A percentile compares a stretch with the other conserved stretches of the same genome.
Evolutionary conservation across 2,329 filamentous ascomycete genomes (phyloP).

Genomic region (Cryphonectria radicalis): DNA sequence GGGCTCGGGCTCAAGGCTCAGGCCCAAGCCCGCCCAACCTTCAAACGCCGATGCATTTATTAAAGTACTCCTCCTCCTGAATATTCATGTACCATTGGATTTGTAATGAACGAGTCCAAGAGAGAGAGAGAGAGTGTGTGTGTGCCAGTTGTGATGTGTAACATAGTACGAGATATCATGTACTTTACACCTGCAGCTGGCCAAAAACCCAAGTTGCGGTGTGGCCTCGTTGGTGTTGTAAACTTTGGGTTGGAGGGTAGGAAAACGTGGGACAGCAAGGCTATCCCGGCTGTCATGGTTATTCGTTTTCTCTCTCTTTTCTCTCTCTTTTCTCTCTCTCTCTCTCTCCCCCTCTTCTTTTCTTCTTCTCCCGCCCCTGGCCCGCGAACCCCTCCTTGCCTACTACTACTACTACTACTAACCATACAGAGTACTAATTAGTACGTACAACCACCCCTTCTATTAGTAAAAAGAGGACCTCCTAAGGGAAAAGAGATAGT

Average conservation of each 20-base stretch:
- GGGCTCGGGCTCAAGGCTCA: no score
- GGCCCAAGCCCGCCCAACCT: no score
- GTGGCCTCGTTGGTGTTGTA: not conserved
- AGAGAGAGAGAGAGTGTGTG: no score
- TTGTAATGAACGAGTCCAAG: no score
- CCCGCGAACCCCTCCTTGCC: no score
- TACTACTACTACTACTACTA: no score
- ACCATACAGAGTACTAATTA: no score
- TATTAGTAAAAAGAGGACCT: not conserved
- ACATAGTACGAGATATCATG: not conserved
- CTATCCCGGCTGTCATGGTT: not conserved
- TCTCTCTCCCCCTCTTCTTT: not conserved
- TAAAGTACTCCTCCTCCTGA: no score
- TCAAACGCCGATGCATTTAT: no score
- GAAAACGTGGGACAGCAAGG: constrained; percentile 21
- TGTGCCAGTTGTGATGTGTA: not conserved
- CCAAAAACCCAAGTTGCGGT: constrained; percentile 13
- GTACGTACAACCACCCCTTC: not conserved
- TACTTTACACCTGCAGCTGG: not conserved
- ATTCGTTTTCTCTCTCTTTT: not conserved
- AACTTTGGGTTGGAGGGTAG: constrained; percentile 11
- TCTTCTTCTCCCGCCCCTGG: not conserved
- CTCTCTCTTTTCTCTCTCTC: not conserved
- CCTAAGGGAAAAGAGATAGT: not conserved
- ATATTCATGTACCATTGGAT: no score